phyloP scores from a whole-genome alignment of 2,329 filamentous ascomycete species.

The Dichotomopilus funicola region DNA sequence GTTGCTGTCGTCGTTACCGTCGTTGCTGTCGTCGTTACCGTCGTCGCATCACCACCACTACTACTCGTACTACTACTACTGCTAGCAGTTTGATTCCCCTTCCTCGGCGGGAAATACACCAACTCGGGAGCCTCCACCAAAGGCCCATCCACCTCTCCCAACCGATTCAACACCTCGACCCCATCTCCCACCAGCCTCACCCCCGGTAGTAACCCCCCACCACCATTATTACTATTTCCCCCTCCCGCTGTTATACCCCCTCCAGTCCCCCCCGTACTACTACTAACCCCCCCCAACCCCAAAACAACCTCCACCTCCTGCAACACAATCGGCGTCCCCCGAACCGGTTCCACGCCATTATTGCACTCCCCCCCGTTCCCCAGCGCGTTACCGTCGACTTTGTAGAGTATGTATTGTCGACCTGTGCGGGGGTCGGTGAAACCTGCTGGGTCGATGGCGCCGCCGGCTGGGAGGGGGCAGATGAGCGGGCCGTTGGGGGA shows the following conservation, averaged over 20 bases:
- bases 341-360: conserved; percentile 36
- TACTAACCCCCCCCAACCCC: background rate
- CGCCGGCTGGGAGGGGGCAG: conserved; percentile 48
- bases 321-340: conserved; percentile 50
- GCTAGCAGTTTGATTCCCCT: background rate
- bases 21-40: too few species aligned
- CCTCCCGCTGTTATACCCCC: too few species aligned
- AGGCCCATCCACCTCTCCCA: conserved; percentile 38
- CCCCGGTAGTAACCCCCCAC: conserved; percentile 32
- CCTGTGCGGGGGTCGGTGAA: conserved; percentile 49
- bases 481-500: conserved; percentile 38
- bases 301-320: conserved; percentile 38
- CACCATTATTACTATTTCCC: too few species aligned
- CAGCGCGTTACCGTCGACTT: conserved; percentile 57
- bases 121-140: conserved; percentile 57
- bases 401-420: conserved; percentile 55
- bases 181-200: conserved; percentile 46
- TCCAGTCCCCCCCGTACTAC: conserved; percentile 12
- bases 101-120: conserved; percentile 22
- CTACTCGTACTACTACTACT: too few species aligned
- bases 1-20: too few species aligned
- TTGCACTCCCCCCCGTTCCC: conserved; percentile 38
- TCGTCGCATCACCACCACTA: too few species aligned
- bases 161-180: conserved; percentile 40
- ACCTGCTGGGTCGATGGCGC: conserved; percentile 56